phyloP scores from a whole-genome alignment of 2,329 filamentous ascomycete species.

The Penicillium sp. region DNA sequence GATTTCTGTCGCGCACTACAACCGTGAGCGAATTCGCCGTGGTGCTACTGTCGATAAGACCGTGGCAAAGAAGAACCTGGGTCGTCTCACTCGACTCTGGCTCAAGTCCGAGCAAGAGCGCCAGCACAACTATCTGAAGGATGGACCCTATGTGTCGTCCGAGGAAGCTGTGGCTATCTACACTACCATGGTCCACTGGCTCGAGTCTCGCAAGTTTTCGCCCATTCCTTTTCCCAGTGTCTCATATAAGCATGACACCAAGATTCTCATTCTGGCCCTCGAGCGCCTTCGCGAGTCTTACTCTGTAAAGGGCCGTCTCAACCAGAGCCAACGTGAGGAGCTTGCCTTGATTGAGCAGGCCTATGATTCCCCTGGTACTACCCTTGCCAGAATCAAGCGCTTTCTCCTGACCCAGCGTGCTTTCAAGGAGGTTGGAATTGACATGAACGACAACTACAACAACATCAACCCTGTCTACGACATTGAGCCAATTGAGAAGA shows the following conservation, averaged over 20 bases:
- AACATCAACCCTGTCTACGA: conserved; percentile 99
- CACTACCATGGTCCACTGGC: conserved; percentile 97
- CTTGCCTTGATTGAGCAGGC: conserved; percentile 96
- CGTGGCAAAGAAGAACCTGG: conserved; percentile 98
- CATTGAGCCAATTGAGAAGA: conserved; percentile 98
- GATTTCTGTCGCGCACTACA: conserved; percentile 99
- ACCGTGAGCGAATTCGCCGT: conserved; percentile 92
- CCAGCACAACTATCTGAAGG: conserved; percentile 99
- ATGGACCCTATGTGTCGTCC: conserved; percentile 96
- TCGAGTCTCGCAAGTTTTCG: conserved; percentile 97
- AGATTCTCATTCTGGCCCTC: conserved; percentile 93
- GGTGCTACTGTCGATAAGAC: conserved; percentile 99
- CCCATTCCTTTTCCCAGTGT: conserved; percentile 98
- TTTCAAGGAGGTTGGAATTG: conserved; percentile 99
- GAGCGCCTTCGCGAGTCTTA: conserved; percentile 94
- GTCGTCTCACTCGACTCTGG: conserved; percentile 92
- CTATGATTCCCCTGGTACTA: conserved; percentile 96
- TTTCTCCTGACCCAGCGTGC: conserved; percentile 96
- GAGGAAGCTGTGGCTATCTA: conserved; percentile 99
- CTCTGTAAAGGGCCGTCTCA: conserved; percentile 94
- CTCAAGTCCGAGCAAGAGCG: conserved; percentile 97
- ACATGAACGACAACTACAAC: conserved; percentile 99
- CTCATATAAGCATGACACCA: conserved; percentile 99
- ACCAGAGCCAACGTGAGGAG: conserved; percentile 97
- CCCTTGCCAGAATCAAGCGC: conserved; percentile 93